Percentiles rank a stretch among this genome's conserved stretches.
Conservation (phyloP, 1,284 basidiomycete genomes). For the Leccinum solheimii region DNA sequence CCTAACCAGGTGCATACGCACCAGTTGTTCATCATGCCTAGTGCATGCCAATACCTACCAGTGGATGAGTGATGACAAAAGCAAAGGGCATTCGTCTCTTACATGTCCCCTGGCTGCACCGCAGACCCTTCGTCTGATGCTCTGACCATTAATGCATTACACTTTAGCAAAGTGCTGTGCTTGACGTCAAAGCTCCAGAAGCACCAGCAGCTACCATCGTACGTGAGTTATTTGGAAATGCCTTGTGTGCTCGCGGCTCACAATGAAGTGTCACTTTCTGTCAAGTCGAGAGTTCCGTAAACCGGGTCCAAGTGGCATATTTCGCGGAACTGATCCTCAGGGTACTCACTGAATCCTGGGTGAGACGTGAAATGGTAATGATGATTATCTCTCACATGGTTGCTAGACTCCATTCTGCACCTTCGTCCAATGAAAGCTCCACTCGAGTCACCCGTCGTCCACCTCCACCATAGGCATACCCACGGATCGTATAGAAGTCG, state of each 20-base stretch:
- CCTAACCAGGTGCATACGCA: slow-evolving; percentile 14
- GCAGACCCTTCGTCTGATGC: slow-evolving; percentile 58
- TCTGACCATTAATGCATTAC: slow-evolving; percentile 49
- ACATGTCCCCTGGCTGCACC: slow-evolving; percentile 53
- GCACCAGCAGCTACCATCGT: slow-evolving; percentile 54
- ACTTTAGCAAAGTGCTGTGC: slow-evolving; percentile 37
- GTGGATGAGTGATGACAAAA: slow-evolving; percentile 5
- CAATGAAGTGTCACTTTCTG: slow-evolving; percentile 55
- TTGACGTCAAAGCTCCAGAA: slow-evolving; percentile 57
- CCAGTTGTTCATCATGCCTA: slow-evolving; percentile 64
- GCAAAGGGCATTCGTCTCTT: slow-evolving; percentile 2
- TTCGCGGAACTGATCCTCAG: slow-evolving; percentile 47
- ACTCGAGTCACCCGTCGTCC: slow-evolving; percentile 60
- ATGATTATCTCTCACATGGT: slow-evolving; percentile 37
- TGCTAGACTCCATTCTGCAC: slow-evolving; percentile 53
- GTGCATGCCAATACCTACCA: slow-evolving; percentile 47
- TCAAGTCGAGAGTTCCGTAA: slow-evolving; percentile 44
- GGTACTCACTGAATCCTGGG: slow-evolving; percentile 40
- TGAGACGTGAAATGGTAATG: slow-evolving; percentile 1
- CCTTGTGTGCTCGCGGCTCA: slow-evolving; percentile 18
- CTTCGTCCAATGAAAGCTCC: slow-evolving; percentile 63
- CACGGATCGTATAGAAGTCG: slow-evolving; percentile 42
- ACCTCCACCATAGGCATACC: slow-evolving; percentile 72
- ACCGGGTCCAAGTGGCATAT: slow-evolving; percentile 22
- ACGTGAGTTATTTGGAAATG: not conserved